Conservation (phyloP, 2,329 filamentous ascomycete genomes). For the Diaporthe sp. region DNA sequence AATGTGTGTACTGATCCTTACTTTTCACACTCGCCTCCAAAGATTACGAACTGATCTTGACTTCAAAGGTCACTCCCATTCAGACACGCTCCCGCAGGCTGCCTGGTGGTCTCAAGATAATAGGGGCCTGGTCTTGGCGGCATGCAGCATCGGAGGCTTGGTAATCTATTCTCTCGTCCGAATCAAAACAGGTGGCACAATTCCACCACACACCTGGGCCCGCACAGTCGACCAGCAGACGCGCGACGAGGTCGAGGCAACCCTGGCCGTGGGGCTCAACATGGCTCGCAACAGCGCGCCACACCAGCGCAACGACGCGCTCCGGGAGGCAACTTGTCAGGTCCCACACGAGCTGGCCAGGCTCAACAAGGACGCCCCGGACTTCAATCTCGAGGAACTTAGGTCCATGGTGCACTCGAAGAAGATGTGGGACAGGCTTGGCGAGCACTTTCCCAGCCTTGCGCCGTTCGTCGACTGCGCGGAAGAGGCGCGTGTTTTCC, state of each 20-base stretch:
- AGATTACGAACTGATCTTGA: not conserved
- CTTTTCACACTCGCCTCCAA: not conserved
- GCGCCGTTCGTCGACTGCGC: not conserved
- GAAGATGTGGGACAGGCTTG: not conserved
- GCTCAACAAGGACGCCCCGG: constrained; percentile 24
- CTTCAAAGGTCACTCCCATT: constrained; percentile 11
- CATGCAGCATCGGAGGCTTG: not conserved
- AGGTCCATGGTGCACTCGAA: not conserved
- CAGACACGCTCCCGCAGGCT: not conserved
- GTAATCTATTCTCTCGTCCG: too few species aligned
- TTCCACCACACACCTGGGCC: not conserved
- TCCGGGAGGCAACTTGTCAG: constrained; percentile 15
- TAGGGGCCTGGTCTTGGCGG: not conserved
- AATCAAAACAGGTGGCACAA: not conserved
- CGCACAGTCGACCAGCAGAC: not conserved
- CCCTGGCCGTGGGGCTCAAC: not conserved
- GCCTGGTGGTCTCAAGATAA: not conserved
- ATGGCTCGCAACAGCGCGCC: not conserved
- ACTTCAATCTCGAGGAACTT: constrained; percentile 19
- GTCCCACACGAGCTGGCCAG: constrained; percentile 26
- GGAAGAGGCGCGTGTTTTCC: constrained; percentile 21
- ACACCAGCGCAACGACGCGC: not conserved
- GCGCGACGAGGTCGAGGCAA: not conserved
- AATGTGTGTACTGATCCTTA: not conserved
- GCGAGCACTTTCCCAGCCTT: fast-evolving